Evolutionary conservation across 2,329 filamentous ascomycete genomes (phyloP).

Genomic region (Scedosporium dehoogii): DNA sequence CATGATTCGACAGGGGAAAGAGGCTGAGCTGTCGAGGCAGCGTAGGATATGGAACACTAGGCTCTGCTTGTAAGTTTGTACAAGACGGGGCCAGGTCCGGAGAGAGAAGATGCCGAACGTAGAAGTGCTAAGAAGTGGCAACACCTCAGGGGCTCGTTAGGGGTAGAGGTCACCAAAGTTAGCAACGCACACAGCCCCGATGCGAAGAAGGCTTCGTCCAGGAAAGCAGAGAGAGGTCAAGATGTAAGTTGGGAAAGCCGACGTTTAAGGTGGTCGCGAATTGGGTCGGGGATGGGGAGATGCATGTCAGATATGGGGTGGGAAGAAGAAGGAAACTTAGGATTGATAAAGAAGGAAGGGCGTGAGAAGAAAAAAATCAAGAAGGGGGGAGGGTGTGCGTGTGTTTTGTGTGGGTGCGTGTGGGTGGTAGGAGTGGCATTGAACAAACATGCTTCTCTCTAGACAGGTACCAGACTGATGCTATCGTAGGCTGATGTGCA

Average conservation of each 20-base stretch:
- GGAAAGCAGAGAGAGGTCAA: constrained; percentile 2
- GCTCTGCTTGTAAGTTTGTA: not conserved
- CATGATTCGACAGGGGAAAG: constrained; percentile 1
- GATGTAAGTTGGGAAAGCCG: not conserved
- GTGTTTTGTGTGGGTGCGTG: not conserved
- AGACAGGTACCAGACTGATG: not conserved
- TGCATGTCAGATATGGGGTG: not conserved
- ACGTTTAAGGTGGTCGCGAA: not conserved
- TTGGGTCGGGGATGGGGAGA: not conserved
- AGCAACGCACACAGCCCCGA: constrained; percentile 5
- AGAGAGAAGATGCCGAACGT: not conserved
- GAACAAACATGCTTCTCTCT: not conserved
- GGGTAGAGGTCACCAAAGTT: constrained; percentile 5
- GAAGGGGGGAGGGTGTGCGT: not conserved
- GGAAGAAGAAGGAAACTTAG: not conserved
- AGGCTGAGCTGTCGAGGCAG: constrained; percentile 2
- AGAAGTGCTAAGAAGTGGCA: not conserved
- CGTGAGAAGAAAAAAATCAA: not conserved
- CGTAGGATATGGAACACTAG: not conserved
- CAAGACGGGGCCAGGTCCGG: not conserved
- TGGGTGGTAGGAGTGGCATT: not conserved
- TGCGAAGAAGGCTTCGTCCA: not conserved
- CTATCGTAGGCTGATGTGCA: not conserved
- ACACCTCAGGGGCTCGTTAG: not conserved
- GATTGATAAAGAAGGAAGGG: not conserved